A percentile compares a stretch with the other conserved stretches of the same genome.
Conservation (phyloP, 257 asterid species). For the Linaria vulgaris region DNA sequence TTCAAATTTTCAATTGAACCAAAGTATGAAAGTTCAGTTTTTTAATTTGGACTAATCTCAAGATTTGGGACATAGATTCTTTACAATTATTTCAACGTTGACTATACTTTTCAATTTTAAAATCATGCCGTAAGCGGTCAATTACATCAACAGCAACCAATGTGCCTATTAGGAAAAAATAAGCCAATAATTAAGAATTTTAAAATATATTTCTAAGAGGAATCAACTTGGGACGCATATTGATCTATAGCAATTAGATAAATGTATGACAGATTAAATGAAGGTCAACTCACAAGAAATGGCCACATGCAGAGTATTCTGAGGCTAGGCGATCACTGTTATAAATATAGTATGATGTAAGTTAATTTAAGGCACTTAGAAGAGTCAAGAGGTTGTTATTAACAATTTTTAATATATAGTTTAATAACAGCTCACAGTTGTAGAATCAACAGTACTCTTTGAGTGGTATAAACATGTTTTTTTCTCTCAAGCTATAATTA, state of each 20-base stretch:
- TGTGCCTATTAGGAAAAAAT: background rate
- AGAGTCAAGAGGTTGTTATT: too few species aligned
- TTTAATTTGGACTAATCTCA: background rate
- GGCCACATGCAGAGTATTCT: constrained; percentile 12
- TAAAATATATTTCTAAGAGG: background rate
- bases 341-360: background rate
- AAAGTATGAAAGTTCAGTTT: too few species aligned
- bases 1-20: too few species aligned
- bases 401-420: too few species aligned
- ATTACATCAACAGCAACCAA: background rate
- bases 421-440: too few species aligned
- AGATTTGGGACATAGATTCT: background rate
- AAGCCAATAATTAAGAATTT: background rate
- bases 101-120: background rate
- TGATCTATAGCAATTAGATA: background rate
- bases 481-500: too few species aligned
- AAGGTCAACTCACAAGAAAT: constrained; percentile 19
- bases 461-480: too few species aligned
- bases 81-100: background rate
- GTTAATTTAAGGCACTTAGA: too few species aligned
- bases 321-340: background rate
- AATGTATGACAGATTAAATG: background rate
- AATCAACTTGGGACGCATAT: background rate
- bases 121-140: background rate
- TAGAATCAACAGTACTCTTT: too few species aligned